Evolutionary conservation across 2,329 filamentous ascomycete species (phyloP), one percentile per base, ranked within the genome.

Genomic region (Zymoseptoria passerinii): DNA sequence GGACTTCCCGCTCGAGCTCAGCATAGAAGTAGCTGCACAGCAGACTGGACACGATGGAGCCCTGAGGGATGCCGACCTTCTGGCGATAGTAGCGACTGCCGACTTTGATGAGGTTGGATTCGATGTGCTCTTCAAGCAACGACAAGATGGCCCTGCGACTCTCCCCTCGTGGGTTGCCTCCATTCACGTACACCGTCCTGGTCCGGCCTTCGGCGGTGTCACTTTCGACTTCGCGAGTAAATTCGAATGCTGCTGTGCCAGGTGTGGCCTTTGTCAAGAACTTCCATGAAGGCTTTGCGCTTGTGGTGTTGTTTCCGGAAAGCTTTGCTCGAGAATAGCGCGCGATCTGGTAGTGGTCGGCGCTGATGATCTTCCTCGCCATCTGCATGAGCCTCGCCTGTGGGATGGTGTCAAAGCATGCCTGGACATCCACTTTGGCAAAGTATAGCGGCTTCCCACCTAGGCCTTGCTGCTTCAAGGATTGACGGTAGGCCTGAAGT

Each of bases 21-120:
- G 89, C 92, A 70, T 99, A 99, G 73, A 97, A 96, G 74, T 95
- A 92, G 74, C 91, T 97, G 78, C 94, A 97, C 4, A 99, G 79
- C 48, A 91, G 79, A 50, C 87, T 89, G 0, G 92, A 96, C 4
- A 99, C 72, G 1, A 96, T 82, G 0, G 92, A 96, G 7, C 94
- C 94, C 72, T 99, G 94, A 0, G 94, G 92, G 48, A 99, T 97
- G 13, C 94, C 94, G 20, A 81, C 78, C 71, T 86, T 92, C 71
- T 99, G 94, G 23, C 90, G 83, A 71, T 94, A 96, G 71, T 86
- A 91, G 65, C 87, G 89, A 75, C 91, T 92, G 52, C 91, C 92
- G 48, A 97, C 86, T 69, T 89, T 90, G 68, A 99, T 84, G 27
- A 96, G 78, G 68, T 97, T 96, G 59, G 85, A 80, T 61, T 85